phyloP scores from a whole-genome alignment of 2,329 filamentous ascomycete species.

The Cladophialophora yegresii region DNA sequence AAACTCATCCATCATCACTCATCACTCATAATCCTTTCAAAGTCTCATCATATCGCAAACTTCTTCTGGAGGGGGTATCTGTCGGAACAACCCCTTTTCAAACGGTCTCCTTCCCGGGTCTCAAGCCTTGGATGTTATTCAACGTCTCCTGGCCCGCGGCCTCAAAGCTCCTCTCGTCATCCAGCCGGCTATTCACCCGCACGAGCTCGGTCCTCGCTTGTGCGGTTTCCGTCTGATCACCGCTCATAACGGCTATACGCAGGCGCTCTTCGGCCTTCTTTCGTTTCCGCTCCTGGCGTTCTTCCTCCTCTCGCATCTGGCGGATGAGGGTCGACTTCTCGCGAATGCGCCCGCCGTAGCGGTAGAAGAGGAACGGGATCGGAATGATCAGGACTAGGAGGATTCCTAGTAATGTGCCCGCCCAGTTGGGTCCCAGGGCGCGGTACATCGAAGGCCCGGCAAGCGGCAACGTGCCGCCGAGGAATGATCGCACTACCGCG shows the following conservation, averaged over 20 bases:
- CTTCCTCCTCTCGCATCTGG: conserved; percentile 59
- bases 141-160: conserved; percentile 23
- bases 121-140: conserved; percentile 22
- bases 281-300: conserved; percentile 48
- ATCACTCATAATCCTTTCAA: background rate
- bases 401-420: conserved; percentile 72
- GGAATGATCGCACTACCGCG: conserved; percentile 68
- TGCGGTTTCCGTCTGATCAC: conserved; percentile 36
- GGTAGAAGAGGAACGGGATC: conserved; percentile 77
- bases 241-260: conserved; percentile 26
- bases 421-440: conserved; percentile 72
- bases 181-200: conserved; percentile 24
- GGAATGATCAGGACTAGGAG: conserved; percentile 74
- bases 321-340: conserved; percentile 58
- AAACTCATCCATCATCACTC: too few species aligned
- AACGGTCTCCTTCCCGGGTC: conserved; percentile 20
- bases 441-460: conserved; percentile 73
- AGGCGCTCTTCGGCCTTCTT: conserved; percentile 40
- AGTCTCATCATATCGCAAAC: background rate
- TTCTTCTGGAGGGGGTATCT: background rate
- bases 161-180: conserved; percentile 23
- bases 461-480: conserved; percentile 77
- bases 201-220: conserved; percentile 28
- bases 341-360: conserved; percentile 59
- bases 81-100: background rate